phyloP scores from a whole-genome alignment of 2,329 filamentous ascomycete species.

The Fusarium pilosicola region DNA sequence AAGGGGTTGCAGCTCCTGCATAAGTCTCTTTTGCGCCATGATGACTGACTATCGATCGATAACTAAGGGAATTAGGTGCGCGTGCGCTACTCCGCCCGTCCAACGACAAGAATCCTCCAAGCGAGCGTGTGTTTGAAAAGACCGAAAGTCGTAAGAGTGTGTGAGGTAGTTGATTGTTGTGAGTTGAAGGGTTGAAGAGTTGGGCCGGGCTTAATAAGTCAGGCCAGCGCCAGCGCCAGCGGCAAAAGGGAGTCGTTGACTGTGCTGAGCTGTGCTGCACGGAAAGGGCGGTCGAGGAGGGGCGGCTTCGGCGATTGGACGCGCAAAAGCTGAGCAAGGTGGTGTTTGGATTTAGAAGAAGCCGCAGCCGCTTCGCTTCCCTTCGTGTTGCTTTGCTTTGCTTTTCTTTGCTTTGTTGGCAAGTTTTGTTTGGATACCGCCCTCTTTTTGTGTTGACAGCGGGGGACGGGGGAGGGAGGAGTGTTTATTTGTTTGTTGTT shows the following conservation, averaged over 20 bases:
- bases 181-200: constrained; percentile 15
- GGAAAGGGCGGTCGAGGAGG: constrained; percentile 44
- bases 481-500: background rate
- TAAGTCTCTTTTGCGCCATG: constrained; percentile 77
- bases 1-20: constrained; percentile 86
- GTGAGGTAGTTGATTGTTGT: constrained; percentile 6
- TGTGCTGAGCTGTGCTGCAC: background rate
- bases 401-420: constrained; percentile 6
- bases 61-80: background rate
- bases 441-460: background rate
- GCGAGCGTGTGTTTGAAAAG: constrained; percentile 8
- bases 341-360: constrained; percentile 15
- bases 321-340: constrained; percentile 1
- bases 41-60: constrained; percentile 17
- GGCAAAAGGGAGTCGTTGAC: constrained; percentile 18
- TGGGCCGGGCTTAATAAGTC: constrained; percentile 39
- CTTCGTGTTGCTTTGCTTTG: constrained; percentile 8
- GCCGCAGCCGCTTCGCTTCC: constrained; percentile 15
- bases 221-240: constrained; percentile 35
- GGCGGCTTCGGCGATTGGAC: constrained; percentile 35
- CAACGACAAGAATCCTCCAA: constrained; percentile 1
- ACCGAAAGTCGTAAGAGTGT: background rate
- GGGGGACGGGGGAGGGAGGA: background rate
- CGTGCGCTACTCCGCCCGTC: background rate
- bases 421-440: constrained; percentile 8